phyloP scores from a whole-genome alignment of 805 yeast genomes.

The Kuraishia cidri region DNA sequence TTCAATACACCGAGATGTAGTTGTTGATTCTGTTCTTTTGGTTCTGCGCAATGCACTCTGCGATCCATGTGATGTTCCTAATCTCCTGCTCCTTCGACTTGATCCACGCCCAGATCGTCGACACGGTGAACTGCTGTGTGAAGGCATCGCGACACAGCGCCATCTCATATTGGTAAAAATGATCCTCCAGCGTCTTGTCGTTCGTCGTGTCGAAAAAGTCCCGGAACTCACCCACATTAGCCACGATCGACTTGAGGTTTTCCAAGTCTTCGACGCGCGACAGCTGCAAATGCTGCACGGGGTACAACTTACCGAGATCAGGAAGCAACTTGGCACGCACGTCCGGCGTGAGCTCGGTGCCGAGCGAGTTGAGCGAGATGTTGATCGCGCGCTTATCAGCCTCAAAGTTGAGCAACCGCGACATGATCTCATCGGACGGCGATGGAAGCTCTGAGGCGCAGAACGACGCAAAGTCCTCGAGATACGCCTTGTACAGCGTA shows the following conservation, averaged over 20 bases:
- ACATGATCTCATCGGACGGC: slow-evolving; percentile 82
- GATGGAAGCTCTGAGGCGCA: slow-evolving; percentile 48
- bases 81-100: slow-evolving; percentile 95
- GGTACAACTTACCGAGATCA: slow-evolving; percentile 71
- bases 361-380: slow-evolving; percentile 83
- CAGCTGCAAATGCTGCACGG: slow-evolving; percentile 56
- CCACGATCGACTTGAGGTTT: slow-evolving; percentile 59
- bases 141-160: slow-evolving; percentile 85
- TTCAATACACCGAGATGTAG: slow-evolving; percentile 77
- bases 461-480: slow-evolving; percentile 77
- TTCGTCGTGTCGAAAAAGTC: slow-evolving; percentile 41
- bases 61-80: slow-evolving; percentile 98
- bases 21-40: slow-evolving; percentile 91
- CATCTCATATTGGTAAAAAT: slow-evolving; percentile 90
- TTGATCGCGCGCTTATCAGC: slow-evolving; percentile 94
- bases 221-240: slow-evolving; percentile 57
- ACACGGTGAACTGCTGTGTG: slow-evolving; percentile 90
- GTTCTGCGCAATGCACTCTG: slow-evolving; percentile 98
- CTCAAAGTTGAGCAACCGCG: slow-evolving; percentile 71
- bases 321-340: slow-evolving; percentile 74
- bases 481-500: slow-evolving; percentile 83
- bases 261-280: slow-evolving; percentile 81
- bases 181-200: slow-evolving; percentile 77
- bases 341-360: slow-evolving; percentile 66
- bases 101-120: slow-evolving; percentile 95